Base-by-base conservation (phyloP, 2,329 filamentous ascomycete genomes). In the Neofusicoccum cordaticola region DNA sequence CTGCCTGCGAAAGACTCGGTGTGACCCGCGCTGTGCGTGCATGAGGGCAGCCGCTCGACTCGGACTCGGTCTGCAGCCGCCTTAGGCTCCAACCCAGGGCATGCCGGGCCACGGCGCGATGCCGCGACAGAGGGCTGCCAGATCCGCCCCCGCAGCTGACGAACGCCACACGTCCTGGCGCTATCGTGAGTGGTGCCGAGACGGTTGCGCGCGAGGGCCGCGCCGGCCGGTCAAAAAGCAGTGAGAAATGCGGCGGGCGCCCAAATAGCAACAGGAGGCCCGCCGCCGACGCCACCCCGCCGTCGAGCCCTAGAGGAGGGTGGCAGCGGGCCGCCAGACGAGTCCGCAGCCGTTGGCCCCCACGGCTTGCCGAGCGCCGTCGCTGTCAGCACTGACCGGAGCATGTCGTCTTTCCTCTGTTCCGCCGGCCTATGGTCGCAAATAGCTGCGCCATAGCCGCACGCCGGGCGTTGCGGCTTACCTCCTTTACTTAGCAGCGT, bases 381-480 rank as follows among this genome's bases (percentile, higher is more conserved):
- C 37, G 9, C 11, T 39, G 37, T 58, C 53, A 58, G 53, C 53
- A 58, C 34, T 12, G 53, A 31, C 39, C 53, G 22, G 53, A 34
- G 17, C 27, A 44, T 9, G 39, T 19, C 53, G 39, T 42, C 15
- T 58, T 50, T 19, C 5, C 22, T 34, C 27, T 8, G 17, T 22
- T 42, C 15, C 22, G 52, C 52, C 52, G 52, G 13, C 13, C 7
- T n/a, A n/a, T 19, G 52, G 34, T 56, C 52, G 52, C 39, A 31
- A 56, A 45, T 58, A 58, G 53, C 41, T 34, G 53, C 53, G 53
- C 53, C 53, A 58, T 58, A 58, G 53, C 53, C 53, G 53, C 53
- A 45, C 6, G n/a, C 8, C 15, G 31, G 50, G 17, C 31, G 52
- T 58, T 57, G 53, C 39, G 44, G 53, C 53, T 58, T 58, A 58